Evolutionary conservation across 1,284 basidiomycete genomes (phyloP).

Genomic region (Ganoderma sp.): DNA sequence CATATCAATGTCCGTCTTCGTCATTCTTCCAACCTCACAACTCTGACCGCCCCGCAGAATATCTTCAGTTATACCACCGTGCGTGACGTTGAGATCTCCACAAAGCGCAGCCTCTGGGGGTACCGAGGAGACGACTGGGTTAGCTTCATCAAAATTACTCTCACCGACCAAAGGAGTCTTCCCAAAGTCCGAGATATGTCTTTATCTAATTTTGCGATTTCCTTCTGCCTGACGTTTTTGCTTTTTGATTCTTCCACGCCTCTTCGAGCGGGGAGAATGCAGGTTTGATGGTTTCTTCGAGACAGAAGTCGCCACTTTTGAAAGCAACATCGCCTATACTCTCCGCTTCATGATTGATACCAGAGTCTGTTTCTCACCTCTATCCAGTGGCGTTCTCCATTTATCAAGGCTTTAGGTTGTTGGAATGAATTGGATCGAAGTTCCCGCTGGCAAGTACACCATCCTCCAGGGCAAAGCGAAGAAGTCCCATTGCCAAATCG

Average conservation of each 20-base stretch:
- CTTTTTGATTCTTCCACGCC: slow-evolving; percentile 54
- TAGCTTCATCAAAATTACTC: slow-evolving; percentile 85
- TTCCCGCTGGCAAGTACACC: slow-evolving; percentile 81
- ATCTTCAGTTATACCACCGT: slow-evolving; percentile 49
- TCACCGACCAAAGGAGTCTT: slow-evolving; percentile 73
- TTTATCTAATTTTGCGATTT: slow-evolving; percentile 7
- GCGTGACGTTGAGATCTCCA: slow-evolving; percentile 63
- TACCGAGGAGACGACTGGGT: slow-evolving; percentile 82
- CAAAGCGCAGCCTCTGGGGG: slow-evolving; percentile 82
- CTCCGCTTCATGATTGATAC: slow-evolving; percentile 97
- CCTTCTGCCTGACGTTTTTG: slow-evolving; percentile 23
- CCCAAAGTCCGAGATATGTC: slow-evolving; percentile 92
- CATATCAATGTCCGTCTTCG: slow-evolving; percentile 73
- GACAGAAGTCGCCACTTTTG: slow-evolving; percentile 71
- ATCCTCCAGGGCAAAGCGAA: slow-evolving; percentile 62
- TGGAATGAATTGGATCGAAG: slow-evolving; percentile 98
- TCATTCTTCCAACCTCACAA: neutral
- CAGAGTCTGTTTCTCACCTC: slow-evolving; percentile 55
- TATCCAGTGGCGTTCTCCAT: neutral
- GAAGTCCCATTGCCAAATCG: slow-evolving; percentile 86
- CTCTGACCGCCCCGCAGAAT: slow-evolving; percentile 37
- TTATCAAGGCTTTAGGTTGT: slow-evolving; percentile 65
- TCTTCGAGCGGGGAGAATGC: slow-evolving; percentile 88
- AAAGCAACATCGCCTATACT: slow-evolving; percentile 90
- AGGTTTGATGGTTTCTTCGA: slow-evolving; percentile 73